Conservation (phyloP, 129 eudicot species). For the Cynara cardunculus region DNA sequence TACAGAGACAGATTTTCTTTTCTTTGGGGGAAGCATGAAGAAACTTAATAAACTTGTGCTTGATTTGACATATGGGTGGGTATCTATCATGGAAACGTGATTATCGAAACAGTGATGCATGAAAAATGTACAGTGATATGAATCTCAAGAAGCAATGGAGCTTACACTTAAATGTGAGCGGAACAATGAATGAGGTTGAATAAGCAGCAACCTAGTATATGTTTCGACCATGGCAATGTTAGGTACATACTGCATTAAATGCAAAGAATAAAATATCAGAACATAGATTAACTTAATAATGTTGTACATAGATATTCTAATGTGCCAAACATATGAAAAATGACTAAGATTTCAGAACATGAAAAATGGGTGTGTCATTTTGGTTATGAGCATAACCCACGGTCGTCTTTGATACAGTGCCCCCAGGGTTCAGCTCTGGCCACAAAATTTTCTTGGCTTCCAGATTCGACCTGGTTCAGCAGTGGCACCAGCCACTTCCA, state of each 20-base stretch:
- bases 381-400: no score
- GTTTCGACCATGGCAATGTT: conserved; percentile 78
- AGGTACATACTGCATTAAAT: conserved; percentile 51
- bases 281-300: neutral
- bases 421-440: no score
- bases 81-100: neutral
- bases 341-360: neutral
- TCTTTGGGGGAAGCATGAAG: no score
- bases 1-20: no score
- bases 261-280: neutral
- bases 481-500: no score
- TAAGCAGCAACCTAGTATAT: conserved; percentile 56
- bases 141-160: neutral
- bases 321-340: neutral
- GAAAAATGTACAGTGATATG: neutral
- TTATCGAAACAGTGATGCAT: no score
- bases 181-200: conserved; percentile 61
- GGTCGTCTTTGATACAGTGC: no score
- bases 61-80: no score
- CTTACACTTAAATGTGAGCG: conserved; percentile 61
- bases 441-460: no score
- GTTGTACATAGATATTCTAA: neutral
- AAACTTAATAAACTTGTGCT: no score
- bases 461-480: no score
- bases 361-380: neutral